A percentile compares a stretch with the other conserved stretches of the same genome.
phyloP scores from a whole-genome alignment of 2,329 filamentous ascomycete species.

The Epichloe amarillans region DNA sequence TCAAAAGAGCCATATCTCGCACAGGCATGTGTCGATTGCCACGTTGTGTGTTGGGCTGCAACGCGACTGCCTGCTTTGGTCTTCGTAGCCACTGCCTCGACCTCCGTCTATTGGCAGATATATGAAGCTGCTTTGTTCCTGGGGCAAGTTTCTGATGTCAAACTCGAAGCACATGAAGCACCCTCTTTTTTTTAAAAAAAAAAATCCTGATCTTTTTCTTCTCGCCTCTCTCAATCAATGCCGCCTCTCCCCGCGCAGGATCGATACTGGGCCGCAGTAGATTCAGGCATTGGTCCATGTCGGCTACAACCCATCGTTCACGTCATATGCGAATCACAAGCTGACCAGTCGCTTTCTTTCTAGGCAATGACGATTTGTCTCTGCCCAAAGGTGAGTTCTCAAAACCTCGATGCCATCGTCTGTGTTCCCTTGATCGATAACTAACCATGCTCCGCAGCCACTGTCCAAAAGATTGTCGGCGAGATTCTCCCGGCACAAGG shows the following conservation, averaged over 20 bases:
- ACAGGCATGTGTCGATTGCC: background rate
- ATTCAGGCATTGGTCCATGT: slow-evolving; percentile 7
- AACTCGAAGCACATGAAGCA: background rate
- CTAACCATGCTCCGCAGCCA: slow-evolving; percentile 35
- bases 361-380: slow-evolving; percentile 50
- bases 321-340: background rate
- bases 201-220: background rate
- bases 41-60: background rate
- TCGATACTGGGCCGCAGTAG: slow-evolving; percentile 16
- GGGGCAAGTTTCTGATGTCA: background rate
- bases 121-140: background rate
- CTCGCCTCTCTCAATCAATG: slow-evolving; percentile 7
- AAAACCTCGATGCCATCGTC: background rate
- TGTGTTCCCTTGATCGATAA: background rate
- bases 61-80: background rate
- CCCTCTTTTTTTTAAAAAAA: background rate
- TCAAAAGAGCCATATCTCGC: background rate
- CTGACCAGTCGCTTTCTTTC: slow-evolving; percentile 20
- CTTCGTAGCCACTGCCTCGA: background rate
- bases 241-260: slow-evolving; percentile 10
- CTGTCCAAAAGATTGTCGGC: slow-evolving; percentile 75
- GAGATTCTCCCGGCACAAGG: slow-evolving; percentile 71
- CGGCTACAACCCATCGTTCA: background rate
- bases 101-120: background rate
- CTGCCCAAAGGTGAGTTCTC: slow-evolving; percentile 44